Conservation (phyloP, 2,329 filamentous ascomycete species). For the Hymenoscyphus albidus region DNA sequence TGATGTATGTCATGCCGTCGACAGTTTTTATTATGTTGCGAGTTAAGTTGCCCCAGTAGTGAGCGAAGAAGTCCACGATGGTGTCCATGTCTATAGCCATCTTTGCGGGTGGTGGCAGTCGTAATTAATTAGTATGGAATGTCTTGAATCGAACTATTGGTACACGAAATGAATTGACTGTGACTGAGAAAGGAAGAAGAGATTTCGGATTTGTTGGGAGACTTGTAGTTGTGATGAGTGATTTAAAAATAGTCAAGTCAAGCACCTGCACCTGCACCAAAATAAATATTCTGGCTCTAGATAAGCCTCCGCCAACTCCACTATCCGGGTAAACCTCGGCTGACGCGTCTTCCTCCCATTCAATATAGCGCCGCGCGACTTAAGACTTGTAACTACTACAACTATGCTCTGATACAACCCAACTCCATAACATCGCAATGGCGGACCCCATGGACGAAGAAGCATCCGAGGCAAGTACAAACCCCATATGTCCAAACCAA, state of each 20-base stretch:
- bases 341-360: conserved; percentile 17
- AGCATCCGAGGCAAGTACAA: conserved; percentile 21
- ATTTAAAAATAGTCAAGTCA: conserved; percentile 1
- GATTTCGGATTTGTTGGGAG: not conserved
- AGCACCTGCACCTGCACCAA: not conserved
- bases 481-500: not conserved
- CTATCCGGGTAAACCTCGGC: conserved; percentile 16
- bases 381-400: not conserved
- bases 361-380: not conserved
- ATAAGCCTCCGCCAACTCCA: conserved; percentile 5
- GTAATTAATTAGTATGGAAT: not conserved
- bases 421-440: conserved; percentile 11
- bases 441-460: conserved; percentile 27
- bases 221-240: conserved; percentile 3
- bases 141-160: not conserved
- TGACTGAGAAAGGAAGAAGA: conserved; percentile 4
- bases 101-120: not conserved
- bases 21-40: conserved; percentile 51
- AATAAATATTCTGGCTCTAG: conserved; percentile 2
- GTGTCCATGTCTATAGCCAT: conserved; percentile 10
- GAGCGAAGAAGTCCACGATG: conserved; percentile 6
- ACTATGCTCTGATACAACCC: not conserved
- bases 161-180: not conserved
- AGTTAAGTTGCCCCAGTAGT: conserved; percentile 32
- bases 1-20: conserved; percentile 47